Conservation (phyloP, 148 eudicot species). For the Polygonum maritimum region DNA sequence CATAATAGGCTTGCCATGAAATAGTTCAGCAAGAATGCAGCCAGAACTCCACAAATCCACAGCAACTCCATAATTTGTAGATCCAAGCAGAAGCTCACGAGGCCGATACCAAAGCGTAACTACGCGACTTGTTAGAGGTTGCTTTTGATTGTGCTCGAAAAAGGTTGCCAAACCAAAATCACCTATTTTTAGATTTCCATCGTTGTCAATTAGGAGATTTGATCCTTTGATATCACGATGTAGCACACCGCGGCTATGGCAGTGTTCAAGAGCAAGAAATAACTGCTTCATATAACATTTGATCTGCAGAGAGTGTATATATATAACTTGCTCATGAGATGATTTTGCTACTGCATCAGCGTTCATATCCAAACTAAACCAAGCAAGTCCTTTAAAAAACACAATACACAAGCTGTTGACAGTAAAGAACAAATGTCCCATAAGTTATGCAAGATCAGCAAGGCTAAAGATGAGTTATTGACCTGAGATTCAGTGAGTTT, state of each 20-base stretch:
- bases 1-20: constrained; percentile 58
- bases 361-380: not conserved
- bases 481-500: constrained; percentile 54
- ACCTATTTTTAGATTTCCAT: constrained; percentile 59
- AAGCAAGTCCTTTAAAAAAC: no score
- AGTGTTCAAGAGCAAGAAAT: constrained; percentile 50
- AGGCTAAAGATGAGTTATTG: not conserved
- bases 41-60: constrained; percentile 73
- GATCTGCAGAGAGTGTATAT: constrained; percentile 23
- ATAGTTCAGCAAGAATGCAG: constrained; percentile 55
- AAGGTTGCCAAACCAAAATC: constrained; percentile 58
- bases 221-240: constrained; percentile 64
- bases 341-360: not conserved
- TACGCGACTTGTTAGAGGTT: constrained; percentile 58
- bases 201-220: constrained; percentile 42
- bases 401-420: no score
- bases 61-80: constrained; percentile 44
- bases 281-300: constrained; percentile 57
- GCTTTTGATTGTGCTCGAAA: constrained; percentile 29
- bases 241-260: constrained; percentile 51
- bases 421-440: not conserved
- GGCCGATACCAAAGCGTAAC: constrained; percentile 67
- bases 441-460: not conserved
- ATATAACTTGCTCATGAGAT: not conserved
- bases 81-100: constrained; percentile 63